Percentiles rank a stretch among this genome's conserved stretches.
Conservation (phyloP, 768 basidiomycete species). For the Pulveroboletus ravenelii region DNA sequence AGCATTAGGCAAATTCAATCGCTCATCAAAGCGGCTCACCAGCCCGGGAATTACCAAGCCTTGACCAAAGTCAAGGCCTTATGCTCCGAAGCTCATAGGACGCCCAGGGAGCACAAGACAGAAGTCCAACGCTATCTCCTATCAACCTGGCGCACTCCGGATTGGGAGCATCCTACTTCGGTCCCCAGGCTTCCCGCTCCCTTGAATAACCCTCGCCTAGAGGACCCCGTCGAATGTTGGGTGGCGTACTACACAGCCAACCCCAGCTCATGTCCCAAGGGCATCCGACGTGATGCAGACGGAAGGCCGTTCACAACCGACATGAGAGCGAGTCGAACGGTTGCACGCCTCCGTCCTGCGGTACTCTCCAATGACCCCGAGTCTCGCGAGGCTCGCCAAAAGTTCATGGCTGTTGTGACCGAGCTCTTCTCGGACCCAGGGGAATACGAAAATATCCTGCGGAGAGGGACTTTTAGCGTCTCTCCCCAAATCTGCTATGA, state of each 20-base stretch:
- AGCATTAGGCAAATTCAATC: constrained; percentile 39
- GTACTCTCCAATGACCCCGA: constrained; percentile 31
- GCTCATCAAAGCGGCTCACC: constrained; percentile 40
- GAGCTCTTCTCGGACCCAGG: constrained; percentile 40
- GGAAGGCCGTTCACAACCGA: constrained; percentile 38
- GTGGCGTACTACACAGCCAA: constrained; percentile 42
- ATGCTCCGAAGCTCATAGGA: constrained; percentile 42
- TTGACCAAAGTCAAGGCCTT: constrained; percentile 41
- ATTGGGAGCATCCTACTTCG: constrained; percentile 25
- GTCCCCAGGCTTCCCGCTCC: constrained; percentile 16
- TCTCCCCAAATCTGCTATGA: constrained; percentile 30
- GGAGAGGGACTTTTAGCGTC: constrained; percentile 32
- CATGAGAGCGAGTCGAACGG: constrained; percentile 43
- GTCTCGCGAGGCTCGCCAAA: constrained; percentile 33
- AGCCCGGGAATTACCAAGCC: constrained; percentile 38
- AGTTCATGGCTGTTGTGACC: constrained; percentile 37
- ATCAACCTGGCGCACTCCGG: constrained; percentile 43
- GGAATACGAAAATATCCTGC: constrained; percentile 36
- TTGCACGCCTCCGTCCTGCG: constrained; percentile 44
- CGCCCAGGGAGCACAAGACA: constrained; percentile 41
- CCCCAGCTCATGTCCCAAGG: constrained; percentile 44
- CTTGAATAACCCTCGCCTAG: constrained; percentile 41
- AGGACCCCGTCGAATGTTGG: constrained; percentile 46
- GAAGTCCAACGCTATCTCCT: constrained; percentile 41
- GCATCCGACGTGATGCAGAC: constrained; percentile 38